Base-by-base conservation (phyloP, 495 filamentous ascomycete genomes). In the Hypoxylon crocopeplum region DNA sequence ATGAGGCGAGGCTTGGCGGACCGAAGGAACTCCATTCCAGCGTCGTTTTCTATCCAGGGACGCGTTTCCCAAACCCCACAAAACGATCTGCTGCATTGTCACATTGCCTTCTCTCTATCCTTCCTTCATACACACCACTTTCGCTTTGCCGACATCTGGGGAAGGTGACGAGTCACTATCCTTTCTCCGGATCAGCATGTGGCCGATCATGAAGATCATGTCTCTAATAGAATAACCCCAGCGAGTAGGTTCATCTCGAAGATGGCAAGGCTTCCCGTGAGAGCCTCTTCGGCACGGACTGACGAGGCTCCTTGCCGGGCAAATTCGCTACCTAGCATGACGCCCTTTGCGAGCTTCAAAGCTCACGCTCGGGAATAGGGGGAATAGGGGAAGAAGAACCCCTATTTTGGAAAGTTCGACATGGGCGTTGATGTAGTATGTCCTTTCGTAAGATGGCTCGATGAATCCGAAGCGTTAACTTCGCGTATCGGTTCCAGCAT, bases 1-100 rank as follows among this genome's bases (percentile, higher is more conserved):
- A 54, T 45, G 41, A 65, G 61, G 61, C 61, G 61, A 60, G 49
- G 21, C 61, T 60, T 56, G 56, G 61, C 61, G 38, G 61, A 20
- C 56, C 56, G 55, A 60, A 59, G 44, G 45, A 56, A 37, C 20
- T 59, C 33, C 20, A 49, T 64, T 25, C 34, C 37, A 59, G 29
- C 17, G 34, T 58, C 30, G 48, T 45, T 48, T 61, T 37, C 39
- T 27, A 46, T 24, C 49, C 49, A 48, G 33, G 37, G 55, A 59
- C 48, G 48, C 48, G 48, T 55, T 29, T 36, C 22, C 12, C n/a
- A n/a, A 45, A 59, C 61, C 61, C 61, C 61, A 59, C 48, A 64
- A 27, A 44, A 8, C 33, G 7, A 16, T 19, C 25, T 44, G 13
- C 19, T 54, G 50, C 44, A 53, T 27, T 54, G 50, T 48, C 29